Evolutionary conservation across 495 filamentous ascomycete species (phyloP), one percentile per base, ranked within the genome.

Genomic region (Aspergillus conjunctus): DNA sequence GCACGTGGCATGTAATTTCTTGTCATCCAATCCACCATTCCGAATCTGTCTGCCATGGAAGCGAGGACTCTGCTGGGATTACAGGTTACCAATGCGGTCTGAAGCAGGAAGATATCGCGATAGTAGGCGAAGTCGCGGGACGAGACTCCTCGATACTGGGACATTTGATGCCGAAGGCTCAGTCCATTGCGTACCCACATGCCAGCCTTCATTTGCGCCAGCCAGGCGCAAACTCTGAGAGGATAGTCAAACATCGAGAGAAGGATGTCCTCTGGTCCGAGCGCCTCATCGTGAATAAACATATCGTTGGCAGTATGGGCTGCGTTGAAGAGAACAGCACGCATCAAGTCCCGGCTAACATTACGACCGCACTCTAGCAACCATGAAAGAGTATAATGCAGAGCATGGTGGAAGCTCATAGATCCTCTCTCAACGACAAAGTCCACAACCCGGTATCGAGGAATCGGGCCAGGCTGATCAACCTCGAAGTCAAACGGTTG

Each of bases 161-260:
- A 88, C 73, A 92, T 92, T 71, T 99, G 94, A 70, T 99, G 94
- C 14, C 91, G 87, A 48, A 99, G 84, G 70, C 92, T 97, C 64
- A 97, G 86, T 9, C 94, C 94, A 68, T 99, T 99, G 34, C 94
- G 87, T 41, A 99, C 95, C 94, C 94, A 99, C 90, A 97, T 94
- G 15, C 90, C 90, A 4, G 92, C 91, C 71, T 95, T 96, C 87
- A 98, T 98, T 76, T 99, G 95, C 2, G 93, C 90, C 20, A 99
- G 78, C 94, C 94, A 99, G 10, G 90, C 92, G 72, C 92, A 97
- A 4, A 97, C 92, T 37, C 94, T 83, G 7, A 99, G 80, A 4
- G 94, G 93, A 68, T 90, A 95, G 70, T 99, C 94, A 67, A 98
- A 97, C 62, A 91, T 85, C 0, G 90, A 87, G 69, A 96, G 85